Conservation (phyloP, 768 basidiomycete genomes). For the Termitomyces sp. region DNA sequence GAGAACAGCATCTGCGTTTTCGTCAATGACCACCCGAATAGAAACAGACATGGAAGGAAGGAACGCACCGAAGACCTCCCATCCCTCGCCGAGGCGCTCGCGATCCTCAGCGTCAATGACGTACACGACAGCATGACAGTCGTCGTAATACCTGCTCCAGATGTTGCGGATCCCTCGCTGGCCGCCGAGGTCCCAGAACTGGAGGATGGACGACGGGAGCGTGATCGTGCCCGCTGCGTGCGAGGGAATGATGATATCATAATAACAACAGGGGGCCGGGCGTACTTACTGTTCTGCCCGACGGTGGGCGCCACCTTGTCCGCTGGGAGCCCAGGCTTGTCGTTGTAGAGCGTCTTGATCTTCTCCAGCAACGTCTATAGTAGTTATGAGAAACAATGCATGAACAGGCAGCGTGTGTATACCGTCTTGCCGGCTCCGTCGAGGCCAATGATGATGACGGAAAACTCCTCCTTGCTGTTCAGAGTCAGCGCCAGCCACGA, state of each 20-base stretch:
- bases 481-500: not conserved
- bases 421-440: constrained; percentile 93
- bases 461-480: constrained; percentile 80
- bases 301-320: constrained; percentile 96
- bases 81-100: constrained; percentile 86
- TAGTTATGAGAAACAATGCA: not conserved
- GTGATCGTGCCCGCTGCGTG: constrained; percentile 82
- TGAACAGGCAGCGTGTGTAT: not conserved
- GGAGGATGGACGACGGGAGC: constrained; percentile 87
- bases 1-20: constrained; percentile 64
- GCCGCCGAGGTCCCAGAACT: constrained; percentile 97
- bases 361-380: constrained; percentile 80
- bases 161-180: constrained; percentile 91
- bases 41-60: no score
- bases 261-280: not conserved
- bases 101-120: constrained; percentile 92
- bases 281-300: constrained; percentile 87
- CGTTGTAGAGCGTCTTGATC: constrained; percentile 90
- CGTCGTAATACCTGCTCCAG: constrained; percentile 93
- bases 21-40: no score
- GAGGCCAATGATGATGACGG: constrained; percentile 89
- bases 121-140: constrained; percentile 95
- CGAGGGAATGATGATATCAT: not conserved
- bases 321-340: constrained; percentile 79
- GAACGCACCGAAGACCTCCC: constrained; percentile 93